phyloP scores from a whole-genome alignment of 1,284 basidiomycete genomes.

The Rhodotorula glutinis region DNA sequence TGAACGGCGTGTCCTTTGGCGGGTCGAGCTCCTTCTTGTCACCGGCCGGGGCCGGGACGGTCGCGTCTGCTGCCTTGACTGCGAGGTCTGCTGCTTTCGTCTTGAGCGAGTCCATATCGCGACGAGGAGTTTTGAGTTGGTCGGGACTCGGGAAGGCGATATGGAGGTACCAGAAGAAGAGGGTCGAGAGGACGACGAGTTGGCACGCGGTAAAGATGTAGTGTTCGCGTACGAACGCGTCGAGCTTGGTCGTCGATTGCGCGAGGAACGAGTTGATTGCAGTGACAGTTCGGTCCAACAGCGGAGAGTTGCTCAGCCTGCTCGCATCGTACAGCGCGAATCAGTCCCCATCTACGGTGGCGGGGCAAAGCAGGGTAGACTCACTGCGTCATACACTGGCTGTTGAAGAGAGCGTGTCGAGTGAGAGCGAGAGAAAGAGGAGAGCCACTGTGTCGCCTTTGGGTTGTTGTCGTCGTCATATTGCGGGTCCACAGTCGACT shows the following conservation, averaged over 20 bases:
- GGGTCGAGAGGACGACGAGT: slow-evolving; percentile 29
- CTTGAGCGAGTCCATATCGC: slow-evolving; percentile 1
- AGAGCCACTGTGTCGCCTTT: too few species aligned
- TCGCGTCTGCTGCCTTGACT: slow-evolving; percentile 51
- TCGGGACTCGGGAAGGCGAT: slow-evolving; percentile 11
- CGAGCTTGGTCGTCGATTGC: background rate
- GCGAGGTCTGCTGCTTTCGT: slow-evolving; percentile 22
- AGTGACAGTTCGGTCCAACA: background rate
- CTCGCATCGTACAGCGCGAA: too few species aligned
- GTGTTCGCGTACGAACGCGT: slow-evolving; percentile 13
- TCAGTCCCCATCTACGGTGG: too few species aligned
- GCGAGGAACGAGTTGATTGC: background rate
- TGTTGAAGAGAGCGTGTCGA: background rate
- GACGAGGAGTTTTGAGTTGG: background rate
- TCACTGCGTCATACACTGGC: slow-evolving; percentile 11
- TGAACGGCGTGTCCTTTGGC: slow-evolving; percentile 74
- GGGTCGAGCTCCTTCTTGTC: slow-evolving; percentile 57
- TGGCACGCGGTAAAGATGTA: slow-evolving; percentile 22
- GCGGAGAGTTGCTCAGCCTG: slow-evolving; percentile 4
- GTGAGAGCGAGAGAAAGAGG: too few species aligned
- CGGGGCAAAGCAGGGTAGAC: too few species aligned
- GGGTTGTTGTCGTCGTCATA: too few species aligned
- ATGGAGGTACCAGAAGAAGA: slow-evolving; percentile 36
- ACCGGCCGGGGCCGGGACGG: slow-evolving; percentile 5
- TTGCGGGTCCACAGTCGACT: too few species aligned